Conservation (phyloP, 2,329 filamentous ascomycete genomes). For the Fusarium globosum region DNA sequence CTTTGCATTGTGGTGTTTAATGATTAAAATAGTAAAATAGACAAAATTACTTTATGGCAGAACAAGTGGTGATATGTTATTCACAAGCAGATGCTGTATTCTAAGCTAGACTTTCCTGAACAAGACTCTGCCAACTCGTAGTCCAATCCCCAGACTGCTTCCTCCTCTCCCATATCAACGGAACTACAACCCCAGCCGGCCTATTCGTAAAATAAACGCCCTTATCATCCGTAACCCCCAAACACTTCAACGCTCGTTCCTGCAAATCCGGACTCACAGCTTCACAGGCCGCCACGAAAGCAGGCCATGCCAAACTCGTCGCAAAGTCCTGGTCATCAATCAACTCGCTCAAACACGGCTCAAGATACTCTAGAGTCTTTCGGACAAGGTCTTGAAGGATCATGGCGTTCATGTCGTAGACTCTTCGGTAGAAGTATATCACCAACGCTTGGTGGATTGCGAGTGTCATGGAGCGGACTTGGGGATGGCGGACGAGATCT, state of each 20-base stretch:
- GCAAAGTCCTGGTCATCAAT: conserved; percentile 52
- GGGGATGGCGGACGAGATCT: conserved; percentile 37
- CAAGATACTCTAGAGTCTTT: conserved; percentile 51
- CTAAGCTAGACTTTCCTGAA: conserved; percentile 15
- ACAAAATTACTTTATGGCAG: background rate
- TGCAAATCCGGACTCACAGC: conserved; percentile 52
- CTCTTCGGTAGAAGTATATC: conserved; percentile 59
- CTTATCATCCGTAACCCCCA: conserved; percentile 43
- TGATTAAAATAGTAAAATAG: conserved; percentile 16
- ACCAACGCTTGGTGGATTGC: conserved; percentile 57
- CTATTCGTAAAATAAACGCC: conserved; percentile 45
- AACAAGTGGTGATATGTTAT: too few species aligned
- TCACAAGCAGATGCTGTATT: too few species aligned
- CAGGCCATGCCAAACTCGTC: conserved; percentile 55
- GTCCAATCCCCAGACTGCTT: conserved; percentile 46
- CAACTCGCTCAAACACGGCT: conserved; percentile 48
- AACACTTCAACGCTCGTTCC: conserved; percentile 38
- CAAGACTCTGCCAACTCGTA: conserved; percentile 45
- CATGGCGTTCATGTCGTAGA: conserved; percentile 52
- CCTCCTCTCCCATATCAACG: conserved; percentile 46
- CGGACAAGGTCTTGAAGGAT: conserved; percentile 54
- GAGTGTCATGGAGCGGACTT: conserved; percentile 36
- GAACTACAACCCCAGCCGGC: conserved; percentile 45
- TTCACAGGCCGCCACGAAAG: conserved; percentile 57
- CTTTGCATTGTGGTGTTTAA: background rate